Evolutionary conservation across 1,139 yeast species (phyloP).

Genomic region (Arxiozyma bovina): DNA sequence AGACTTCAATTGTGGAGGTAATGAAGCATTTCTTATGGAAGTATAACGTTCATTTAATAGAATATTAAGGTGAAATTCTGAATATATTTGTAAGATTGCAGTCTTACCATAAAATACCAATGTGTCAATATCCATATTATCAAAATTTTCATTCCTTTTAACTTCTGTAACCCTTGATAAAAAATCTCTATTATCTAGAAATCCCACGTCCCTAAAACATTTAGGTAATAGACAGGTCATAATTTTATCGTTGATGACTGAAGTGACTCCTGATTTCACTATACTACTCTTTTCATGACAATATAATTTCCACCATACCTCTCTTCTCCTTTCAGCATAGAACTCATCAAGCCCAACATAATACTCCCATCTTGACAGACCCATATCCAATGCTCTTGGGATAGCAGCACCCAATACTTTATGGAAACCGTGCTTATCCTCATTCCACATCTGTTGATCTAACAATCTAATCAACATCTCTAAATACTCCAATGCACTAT

Average conservation of each 20-base stretch:
- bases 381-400: conserved; percentile 20
- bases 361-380: conserved; percentile 29
- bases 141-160: conserved; percentile 9
- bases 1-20: conserved; percentile 16
- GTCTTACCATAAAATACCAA: conserved; percentile 17
- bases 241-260: conserved; percentile 19
- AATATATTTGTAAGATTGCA: conserved; percentile 14
- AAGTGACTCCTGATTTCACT: conserved; percentile 17
- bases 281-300: conserved; percentile 15
- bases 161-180: conserved; percentile 13
- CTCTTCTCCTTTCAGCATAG: conserved; percentile 27
- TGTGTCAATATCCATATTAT: conserved; percentile 11
- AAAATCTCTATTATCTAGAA: conserved; percentile 20
- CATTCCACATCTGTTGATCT: conserved; percentile 19
- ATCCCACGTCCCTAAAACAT: conserved; percentile 21
- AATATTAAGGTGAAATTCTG: conserved; percentile 18
- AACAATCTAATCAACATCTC: conserved; percentile 21
- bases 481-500: conserved; percentile 20
- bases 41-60: conserved; percentile 24
- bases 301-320: conserved; percentile 27
- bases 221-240: conserved; percentile 23
- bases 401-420: conserved; percentile 21
- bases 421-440: conserved; percentile 19
- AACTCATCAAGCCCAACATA: conserved; percentile 29
- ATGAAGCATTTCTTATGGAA: conserved; percentile 21